phyloP scores from a whole-genome alignment of 2,329 filamentous ascomycete genomes.

The Fusarium miscanthi region DNA sequence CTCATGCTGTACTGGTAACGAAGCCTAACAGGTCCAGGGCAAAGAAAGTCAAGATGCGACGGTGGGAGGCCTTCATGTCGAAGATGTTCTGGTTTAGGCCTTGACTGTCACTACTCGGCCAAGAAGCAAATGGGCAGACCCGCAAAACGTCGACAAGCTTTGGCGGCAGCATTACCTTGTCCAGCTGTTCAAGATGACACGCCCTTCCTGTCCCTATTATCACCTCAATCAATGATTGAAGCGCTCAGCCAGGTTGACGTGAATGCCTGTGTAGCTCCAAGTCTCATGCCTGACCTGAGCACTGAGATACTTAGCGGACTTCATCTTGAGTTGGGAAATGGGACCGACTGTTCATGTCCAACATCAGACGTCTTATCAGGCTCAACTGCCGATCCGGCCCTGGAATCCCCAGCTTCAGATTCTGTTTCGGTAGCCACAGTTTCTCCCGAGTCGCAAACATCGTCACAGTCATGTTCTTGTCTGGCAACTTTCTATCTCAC shows the following conservation, averaged over 20 bases:
- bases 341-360: not conserved
- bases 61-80: not conserved
- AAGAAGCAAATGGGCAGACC: not conserved
- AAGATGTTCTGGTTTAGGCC: fast-evolving
- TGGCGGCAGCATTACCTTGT: not conserved
- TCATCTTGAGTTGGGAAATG: not conserved
- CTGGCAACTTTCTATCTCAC: conserved; percentile 2
- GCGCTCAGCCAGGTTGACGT: not conserved
- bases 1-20: fast-evolving
- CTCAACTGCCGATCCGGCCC: fast-evolving
- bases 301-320: not conserved
- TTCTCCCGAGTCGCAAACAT: fast-evolving
- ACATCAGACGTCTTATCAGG: fast-evolving
- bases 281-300: not conserved
- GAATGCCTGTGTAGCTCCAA: fast-evolving
- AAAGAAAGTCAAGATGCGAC: not conserved
- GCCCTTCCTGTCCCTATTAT: not conserved
- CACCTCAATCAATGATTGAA: not conserved
- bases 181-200: not conserved
- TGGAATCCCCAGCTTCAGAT: not conserved
- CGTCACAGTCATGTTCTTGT: not conserved
- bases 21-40: not conserved
- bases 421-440: not conserved
- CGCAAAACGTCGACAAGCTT: not conserved
- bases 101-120: not conserved